Evolutionary conservation across 768 basidiomycete genomes (phyloP).

Genomic region (Leccinum truebloodii): DNA sequence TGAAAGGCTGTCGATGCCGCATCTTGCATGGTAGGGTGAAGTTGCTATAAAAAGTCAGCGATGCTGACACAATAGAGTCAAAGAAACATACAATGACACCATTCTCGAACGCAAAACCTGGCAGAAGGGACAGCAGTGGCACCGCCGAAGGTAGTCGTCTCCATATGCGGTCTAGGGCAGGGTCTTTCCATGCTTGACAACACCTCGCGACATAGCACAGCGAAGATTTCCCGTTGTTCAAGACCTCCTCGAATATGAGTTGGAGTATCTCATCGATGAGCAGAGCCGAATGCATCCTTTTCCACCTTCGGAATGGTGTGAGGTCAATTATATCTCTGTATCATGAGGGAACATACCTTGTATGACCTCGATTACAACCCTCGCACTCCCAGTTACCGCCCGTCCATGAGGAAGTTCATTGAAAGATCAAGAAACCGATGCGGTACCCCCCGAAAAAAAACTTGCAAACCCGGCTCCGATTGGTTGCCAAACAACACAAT

Average conservation of each 20-base stretch:
- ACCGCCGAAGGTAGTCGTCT: constrained; percentile 39
- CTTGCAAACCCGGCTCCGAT: constrained; percentile 8
- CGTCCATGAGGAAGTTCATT: neutral
- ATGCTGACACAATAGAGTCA: neutral
- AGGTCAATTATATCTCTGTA: neutral
- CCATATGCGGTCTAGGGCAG: constrained; percentile 51
- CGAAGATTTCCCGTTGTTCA: constrained; percentile 29
- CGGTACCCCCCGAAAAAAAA: constrained; percentile 22
- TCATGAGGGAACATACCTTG: constrained; percentile 8
- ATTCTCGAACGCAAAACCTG: constrained; percentile 16
- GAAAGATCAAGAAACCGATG: neutral
- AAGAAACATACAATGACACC: constrained; percentile 15
- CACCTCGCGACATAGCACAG: constrained; percentile 41
- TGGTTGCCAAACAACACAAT: constrained; percentile 1
- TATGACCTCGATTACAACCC: neutral
- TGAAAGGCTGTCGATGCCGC: constrained; percentile 9
- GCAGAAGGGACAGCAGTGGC: constrained; percentile 42
- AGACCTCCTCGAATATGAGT: constrained; percentile 38
- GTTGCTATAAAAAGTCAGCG: constrained; percentile 13
- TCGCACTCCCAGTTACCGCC: neutral
- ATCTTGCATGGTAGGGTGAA: constrained; percentile 6
- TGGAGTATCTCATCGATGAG: constrained; percentile 53
- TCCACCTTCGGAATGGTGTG: neutral
- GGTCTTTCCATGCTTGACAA: constrained; percentile 49
- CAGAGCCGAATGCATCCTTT: constrained; percentile 44